Base-by-base conservation (phyloP, 306 rosid genomes). In the Hylodesmum podocarpum region DNA sequence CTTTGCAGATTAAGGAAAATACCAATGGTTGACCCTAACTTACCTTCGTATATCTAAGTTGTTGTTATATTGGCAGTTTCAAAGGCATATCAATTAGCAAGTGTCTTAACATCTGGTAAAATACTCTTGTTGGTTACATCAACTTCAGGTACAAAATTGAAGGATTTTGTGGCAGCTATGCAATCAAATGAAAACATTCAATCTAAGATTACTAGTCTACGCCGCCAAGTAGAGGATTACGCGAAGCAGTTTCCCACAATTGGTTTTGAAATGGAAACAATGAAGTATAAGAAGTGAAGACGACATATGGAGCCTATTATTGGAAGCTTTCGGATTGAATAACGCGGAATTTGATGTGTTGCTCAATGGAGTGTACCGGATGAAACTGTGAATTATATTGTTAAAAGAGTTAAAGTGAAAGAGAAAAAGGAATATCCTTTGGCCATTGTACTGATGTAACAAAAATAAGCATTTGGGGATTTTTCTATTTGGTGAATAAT, bases 231-330 rank as follows among this genome's bases (percentile, higher is more conserved):
- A 53, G 98, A 94, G 89, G 90, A 72, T 57, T 94, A 87, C 47
- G 98, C 97, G 28, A 94, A 91, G 79, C 89, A 89, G 57, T 94
- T 94, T 67, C 96, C 96, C 39, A 89, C 98, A 0, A 80, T 91
- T 70, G 97, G 96, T 69, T 94, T 90, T 61, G 95, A 87, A 69
- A 84, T 82, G 63, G 96, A 86, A 77, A 86, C 89, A 54, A 94
- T 94, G 98, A 88, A 79, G 86, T 94, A 90, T 85, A 47, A 74
- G 0, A 78, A 87, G 72, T 91, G 87, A 94, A 72, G 81, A 39
- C 61, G 73, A 29, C 64, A 29, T 19, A 40, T 24, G 69, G 41
- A 49, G 22, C 76, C 54, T 67, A 54, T 66, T 31, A 63, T 19
- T 66, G 29, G 59, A 46, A 18, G 34, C 25, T 81, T 71, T 2